Percentiles rank a stretch among this genome's conserved stretches.
Evolutionary conservation across 306 rosid species (phyloP).

Genomic region (Betula pendula): DNA sequence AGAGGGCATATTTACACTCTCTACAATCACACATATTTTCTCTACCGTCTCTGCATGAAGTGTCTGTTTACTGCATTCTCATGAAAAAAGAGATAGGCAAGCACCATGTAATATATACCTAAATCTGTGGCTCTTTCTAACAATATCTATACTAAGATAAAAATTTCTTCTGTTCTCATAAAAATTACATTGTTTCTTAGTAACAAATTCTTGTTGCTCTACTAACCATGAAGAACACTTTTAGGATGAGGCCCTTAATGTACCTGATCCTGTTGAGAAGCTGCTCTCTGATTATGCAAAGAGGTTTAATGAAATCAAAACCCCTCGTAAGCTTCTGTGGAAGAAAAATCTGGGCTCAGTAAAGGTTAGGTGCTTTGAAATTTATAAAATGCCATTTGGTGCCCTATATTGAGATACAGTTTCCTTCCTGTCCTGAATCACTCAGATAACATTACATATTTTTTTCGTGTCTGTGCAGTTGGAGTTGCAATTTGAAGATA

Average conservation of each 20-base stretch:
- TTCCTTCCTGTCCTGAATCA: background rate
- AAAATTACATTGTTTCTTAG: slow-evolving; percentile 11
- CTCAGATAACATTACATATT: background rate
- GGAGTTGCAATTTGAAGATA: slow-evolving; percentile 92
- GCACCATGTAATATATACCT: background rate
- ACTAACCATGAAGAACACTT: slow-evolving; percentile 35
- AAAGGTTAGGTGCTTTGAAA: slow-evolving; percentile 56
- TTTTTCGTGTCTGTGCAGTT: slow-evolving; percentile 43
- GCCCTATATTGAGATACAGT: background rate
- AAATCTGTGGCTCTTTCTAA: background rate
- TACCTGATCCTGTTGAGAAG: slow-evolving; percentile 70
- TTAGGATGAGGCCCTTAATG: slow-evolving; percentile 79
- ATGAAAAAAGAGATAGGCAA: background rate
- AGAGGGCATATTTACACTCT: background rate
- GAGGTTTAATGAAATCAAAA: slow-evolving; percentile 91
- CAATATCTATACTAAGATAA: background rate
- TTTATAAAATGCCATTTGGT: background rate
- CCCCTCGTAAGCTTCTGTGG: slow-evolving; percentile 94
- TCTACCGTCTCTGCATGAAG: slow-evolving; percentile 12
- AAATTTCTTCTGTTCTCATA: slow-evolving; percentile 7
- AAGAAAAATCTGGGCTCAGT: slow-evolving; percentile 91
- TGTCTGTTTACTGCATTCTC: slow-evolving; percentile 2
- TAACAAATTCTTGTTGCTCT: slow-evolving; percentile 8
- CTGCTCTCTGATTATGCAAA: slow-evolving; percentile 83
- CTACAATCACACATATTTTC: background rate